Evolutionary conservation across 768 basidiomycete species (phyloP).

Genomic region (Glaciozyma antarctica): DNA sequence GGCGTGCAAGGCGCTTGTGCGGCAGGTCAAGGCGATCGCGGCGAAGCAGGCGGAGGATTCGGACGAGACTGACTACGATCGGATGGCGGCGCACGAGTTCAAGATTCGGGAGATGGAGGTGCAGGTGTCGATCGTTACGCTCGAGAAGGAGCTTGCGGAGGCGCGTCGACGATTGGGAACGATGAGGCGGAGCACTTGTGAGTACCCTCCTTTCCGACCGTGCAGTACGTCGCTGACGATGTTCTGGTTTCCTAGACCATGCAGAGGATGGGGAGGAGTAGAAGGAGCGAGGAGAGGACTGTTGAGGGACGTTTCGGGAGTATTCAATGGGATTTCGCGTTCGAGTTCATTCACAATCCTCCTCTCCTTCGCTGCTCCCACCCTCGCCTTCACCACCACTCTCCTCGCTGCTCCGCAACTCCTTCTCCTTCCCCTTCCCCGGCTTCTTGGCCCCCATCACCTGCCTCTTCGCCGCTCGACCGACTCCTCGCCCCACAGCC

Average conservation of each 20-base stretch:
- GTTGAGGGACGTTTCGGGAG: too few species aligned
- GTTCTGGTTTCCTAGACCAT: too few species aligned
- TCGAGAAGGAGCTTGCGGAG: constrained; percentile 43
- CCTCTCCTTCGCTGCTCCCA: neutral
- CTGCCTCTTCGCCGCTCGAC: neutral
- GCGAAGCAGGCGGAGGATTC: constrained; percentile 65
- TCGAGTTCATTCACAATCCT: too few species aligned
- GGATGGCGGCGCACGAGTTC: constrained; percentile 89
- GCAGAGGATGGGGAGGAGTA: too few species aligned
- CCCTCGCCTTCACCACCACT: neutral
- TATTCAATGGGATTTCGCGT: too few species aligned
- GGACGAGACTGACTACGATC: constrained; percentile 72
- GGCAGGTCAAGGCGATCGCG: constrained; percentile 90
- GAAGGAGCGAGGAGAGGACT: too few species aligned
- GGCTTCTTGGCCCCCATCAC: neutral
- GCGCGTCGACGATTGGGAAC: neutral
- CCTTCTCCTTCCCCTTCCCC: neutral
- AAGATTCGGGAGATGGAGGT: constrained; percentile 94
- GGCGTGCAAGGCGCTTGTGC: constrained; percentile 90
- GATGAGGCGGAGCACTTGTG: too few species aligned
- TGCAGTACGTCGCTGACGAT: too few species aligned
- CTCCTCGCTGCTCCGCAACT: neutral
- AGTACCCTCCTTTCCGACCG: too few species aligned
- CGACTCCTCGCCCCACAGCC: neutral
- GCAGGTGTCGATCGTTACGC: constrained; percentile 91